Percentiles rank a stretch among this genome's conserved stretches.
Evolutionary conservation across 441 rosid species (phyloP).

Genomic region (Capsella rubella): DNA sequence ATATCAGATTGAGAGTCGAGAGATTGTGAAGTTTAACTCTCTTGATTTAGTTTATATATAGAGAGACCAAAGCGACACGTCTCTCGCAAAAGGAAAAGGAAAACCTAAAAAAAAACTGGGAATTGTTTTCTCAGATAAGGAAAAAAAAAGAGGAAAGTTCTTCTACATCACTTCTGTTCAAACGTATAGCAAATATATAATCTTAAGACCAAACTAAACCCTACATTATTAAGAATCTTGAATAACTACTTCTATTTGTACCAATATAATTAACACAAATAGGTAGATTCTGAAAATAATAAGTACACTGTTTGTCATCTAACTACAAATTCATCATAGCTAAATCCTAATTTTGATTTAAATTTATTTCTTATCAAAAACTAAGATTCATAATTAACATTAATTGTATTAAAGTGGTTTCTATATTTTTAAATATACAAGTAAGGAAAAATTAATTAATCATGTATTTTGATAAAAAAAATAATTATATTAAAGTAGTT

Average conservation of each 20-base stretch:
- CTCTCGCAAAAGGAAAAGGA: conserved; percentile 5
- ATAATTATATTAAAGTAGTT: too few relatives aligned
- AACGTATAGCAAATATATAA: background rate
- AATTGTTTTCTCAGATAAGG: conserved; percentile 7
- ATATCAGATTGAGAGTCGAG: conserved; percentile 13
- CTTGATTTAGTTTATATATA: background rate
- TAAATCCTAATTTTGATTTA: too few relatives aligned
- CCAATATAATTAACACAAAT: background rate
- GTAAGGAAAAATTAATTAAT: too few relatives aligned
- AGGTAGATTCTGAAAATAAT: background rate
- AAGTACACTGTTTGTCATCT: background rate
- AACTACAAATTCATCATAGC: too few relatives aligned
- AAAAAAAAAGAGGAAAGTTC: conserved; percentile 9
- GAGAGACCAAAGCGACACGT: background rate
- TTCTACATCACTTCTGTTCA: background rate
- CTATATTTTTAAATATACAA: too few relatives aligned
- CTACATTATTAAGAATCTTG: background rate
- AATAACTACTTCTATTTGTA: background rate
- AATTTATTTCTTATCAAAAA: too few relatives aligned
- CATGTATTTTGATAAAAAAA: too few relatives aligned
- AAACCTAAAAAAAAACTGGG: background rate
- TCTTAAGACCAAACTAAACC: background rate
- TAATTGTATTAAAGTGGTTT: too few relatives aligned
- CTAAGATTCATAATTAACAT: too few relatives aligned
- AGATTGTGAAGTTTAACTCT: background rate